Percentiles rank a stretch among this genome's conserved stretches.
Evolutionary conservation across 2,329 filamentous ascomycete species (phyloP).

Genomic region (Xylariales sp.): DNA sequence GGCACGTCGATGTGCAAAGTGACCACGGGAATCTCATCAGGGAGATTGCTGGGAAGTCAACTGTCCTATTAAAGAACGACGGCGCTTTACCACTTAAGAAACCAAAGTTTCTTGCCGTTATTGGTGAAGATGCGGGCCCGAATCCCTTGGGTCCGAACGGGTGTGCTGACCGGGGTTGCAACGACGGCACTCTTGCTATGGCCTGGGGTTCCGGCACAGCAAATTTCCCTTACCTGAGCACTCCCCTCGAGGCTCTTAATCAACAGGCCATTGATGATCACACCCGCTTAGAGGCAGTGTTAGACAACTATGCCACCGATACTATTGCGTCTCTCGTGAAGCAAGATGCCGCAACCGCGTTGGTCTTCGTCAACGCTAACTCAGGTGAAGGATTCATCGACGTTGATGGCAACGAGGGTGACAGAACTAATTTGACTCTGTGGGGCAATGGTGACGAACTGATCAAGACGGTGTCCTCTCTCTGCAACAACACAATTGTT

Average conservation of each 20-base stretch:
- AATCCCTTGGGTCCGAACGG: slow-evolving; percentile 82
- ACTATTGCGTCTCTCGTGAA: slow-evolving; percentile 70
- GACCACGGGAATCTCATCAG: slow-evolving; percentile 80
- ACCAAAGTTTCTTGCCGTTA: slow-evolving; percentile 79
- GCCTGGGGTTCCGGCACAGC: slow-evolving; percentile 82
- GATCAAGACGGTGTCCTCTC: slow-evolving; percentile 80
- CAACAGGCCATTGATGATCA: slow-evolving; percentile 70
- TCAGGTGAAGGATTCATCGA: slow-evolving; percentile 88
- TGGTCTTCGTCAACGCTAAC: slow-evolving; percentile 92
- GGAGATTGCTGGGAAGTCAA: slow-evolving; percentile 80
- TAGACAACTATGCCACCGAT: slow-evolving; percentile 72
- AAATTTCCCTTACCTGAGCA: slow-evolving; percentile 80
- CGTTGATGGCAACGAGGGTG: slow-evolving; percentile 85
- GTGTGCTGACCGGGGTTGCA: slow-evolving; percentile 74
- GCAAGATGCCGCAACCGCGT: slow-evolving; percentile 73
- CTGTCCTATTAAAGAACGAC: slow-evolving; percentile 89
- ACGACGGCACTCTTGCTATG: slow-evolving; percentile 75
- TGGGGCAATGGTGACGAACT: slow-evolving; percentile 86
- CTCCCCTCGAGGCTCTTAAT: slow-evolving; percentile 77
- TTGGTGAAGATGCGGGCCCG: slow-evolving; percentile 85
- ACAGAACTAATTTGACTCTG: slow-evolving; percentile 91
- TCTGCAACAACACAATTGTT: slow-evolving; percentile 90
- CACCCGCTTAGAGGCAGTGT: slow-evolving; percentile 72
- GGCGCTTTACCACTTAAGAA: slow-evolving; percentile 80
- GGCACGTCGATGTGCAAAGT: slow-evolving; percentile 83